Evolutionary conservation across 2,329 filamentous ascomycete species (phyloP).

Genomic region (Cordyceps tenuipes): DNA sequence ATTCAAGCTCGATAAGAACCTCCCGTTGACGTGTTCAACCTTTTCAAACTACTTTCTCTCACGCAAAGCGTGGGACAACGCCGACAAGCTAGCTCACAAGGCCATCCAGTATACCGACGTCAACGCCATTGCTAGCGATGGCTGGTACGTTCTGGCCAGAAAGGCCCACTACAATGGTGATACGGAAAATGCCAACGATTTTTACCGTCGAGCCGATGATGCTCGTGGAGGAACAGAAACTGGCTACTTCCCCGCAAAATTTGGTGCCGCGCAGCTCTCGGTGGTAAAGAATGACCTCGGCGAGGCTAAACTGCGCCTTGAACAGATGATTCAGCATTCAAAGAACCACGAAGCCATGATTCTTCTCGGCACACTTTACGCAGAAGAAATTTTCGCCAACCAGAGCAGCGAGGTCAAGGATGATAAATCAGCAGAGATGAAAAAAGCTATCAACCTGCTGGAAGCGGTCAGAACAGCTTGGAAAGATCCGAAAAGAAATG

Average conservation of each 20-base stretch:
- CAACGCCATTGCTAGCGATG: slow-evolving; percentile 92
- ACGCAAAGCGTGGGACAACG: slow-evolving; percentile 69
- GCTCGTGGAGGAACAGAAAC: slow-evolving; percentile 85
- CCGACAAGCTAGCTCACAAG: slow-evolving; percentile 80
- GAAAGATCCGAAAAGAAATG: slow-evolving; percentile 85
- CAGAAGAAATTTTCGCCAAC: slow-evolving; percentile 82
- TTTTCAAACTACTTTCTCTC: slow-evolving; percentile 88
- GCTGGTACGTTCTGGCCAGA: slow-evolving; percentile 88
- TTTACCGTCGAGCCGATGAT: slow-evolving; percentile 83
- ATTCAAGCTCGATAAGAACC: slow-evolving; percentile 86
- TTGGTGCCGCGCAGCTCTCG: slow-evolving; percentile 83
- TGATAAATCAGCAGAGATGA: slow-evolving; percentile 76
- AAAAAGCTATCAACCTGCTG: slow-evolving; percentile 77
- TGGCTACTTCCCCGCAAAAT: slow-evolving; percentile 89
- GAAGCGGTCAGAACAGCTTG: slow-evolving; percentile 79
- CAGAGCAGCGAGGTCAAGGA: slow-evolving; percentile 68
- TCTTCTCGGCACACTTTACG: slow-evolving; percentile 81
- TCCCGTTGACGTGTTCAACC: slow-evolving; percentile 80
- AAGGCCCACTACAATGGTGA: slow-evolving; percentile 84
- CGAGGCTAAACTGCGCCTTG: slow-evolving; percentile 84
- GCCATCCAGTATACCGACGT: slow-evolving; percentile 95
- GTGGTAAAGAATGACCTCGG: slow-evolving; percentile 77
- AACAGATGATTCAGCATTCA: slow-evolving; percentile 86
- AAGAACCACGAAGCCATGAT: slow-evolving; percentile 85
- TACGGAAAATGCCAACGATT: slow-evolving; percentile 66